phyloP scores from a whole-genome alignment of 2,329 filamentous ascomycete genomes.

The Stagonosporopsis rhizophila region DNA sequence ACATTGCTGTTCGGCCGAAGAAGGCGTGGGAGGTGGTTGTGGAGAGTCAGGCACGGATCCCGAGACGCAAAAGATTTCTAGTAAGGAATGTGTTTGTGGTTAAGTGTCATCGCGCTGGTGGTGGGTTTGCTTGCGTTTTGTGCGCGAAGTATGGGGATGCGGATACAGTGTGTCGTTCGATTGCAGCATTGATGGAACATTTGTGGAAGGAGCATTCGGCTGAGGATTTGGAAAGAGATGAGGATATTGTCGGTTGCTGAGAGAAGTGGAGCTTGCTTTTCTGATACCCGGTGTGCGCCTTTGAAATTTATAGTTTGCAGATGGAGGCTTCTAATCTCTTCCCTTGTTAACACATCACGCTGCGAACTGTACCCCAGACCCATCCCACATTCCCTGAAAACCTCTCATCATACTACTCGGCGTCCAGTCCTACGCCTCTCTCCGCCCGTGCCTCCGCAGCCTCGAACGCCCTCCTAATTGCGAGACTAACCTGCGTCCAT shows the following conservation, averaged over 20 bases:
- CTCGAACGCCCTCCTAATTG: slow-evolving; percentile 71
- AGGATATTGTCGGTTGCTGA: slow-evolving; percentile 32
- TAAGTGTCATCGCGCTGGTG: slow-evolving; percentile 41
- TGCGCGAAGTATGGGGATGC: slow-evolving; percentile 33
- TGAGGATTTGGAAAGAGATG: slow-evolving; percentile 37
- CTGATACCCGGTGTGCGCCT: slow-evolving; percentile 1
- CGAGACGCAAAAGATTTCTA: slow-evolving; percentile 28
- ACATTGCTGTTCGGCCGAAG: slow-evolving; percentile 28
- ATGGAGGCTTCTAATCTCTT: not conserved
- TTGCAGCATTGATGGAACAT: slow-evolving; percentile 42
- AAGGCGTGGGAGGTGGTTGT: slow-evolving; percentile 43
- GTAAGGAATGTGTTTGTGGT: slow-evolving; percentile 41
- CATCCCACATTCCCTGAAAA: no score
- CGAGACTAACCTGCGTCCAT: slow-evolving; percentile 68
- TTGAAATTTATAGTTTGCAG: not conserved
- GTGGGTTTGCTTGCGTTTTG: slow-evolving; percentile 41
- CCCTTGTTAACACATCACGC: no score
- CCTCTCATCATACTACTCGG: slow-evolving; percentile 13
- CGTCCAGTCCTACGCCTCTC: slow-evolving; percentile 11
- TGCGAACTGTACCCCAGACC: no score
- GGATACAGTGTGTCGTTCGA: slow-evolving; percentile 39
- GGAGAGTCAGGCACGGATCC: slow-evolving; percentile 7
- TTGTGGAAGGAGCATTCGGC: slow-evolving; percentile 42
- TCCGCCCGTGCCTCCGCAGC: slow-evolving; percentile 59
- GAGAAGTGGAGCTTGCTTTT: not conserved